Conservation (phyloP, 2,329 filamentous ascomycete genomes). For the Penicillium sp. region DNA sequence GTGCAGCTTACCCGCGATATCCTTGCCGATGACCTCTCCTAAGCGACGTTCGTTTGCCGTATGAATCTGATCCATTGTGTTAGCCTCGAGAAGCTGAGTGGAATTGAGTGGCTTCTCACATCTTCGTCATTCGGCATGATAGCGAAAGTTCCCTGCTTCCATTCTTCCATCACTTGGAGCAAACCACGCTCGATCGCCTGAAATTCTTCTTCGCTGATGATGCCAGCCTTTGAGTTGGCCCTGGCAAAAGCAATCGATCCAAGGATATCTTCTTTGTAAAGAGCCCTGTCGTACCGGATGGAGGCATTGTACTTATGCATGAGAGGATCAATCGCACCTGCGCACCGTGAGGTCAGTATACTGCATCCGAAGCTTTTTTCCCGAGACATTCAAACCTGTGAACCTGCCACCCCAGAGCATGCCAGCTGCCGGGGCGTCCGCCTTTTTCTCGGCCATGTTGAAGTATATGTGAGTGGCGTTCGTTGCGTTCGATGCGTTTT, state of each 20-base stretch:
- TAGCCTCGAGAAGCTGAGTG: not conserved
- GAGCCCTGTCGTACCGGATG: conserved; percentile 70
- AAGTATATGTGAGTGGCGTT: not conserved
- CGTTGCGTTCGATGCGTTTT: not conserved
- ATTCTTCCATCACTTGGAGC: conserved; percentile 47
- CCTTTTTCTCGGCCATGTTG: not conserved
- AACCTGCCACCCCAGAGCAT: conserved; percentile 62
- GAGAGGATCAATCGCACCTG: conserved; percentile 75
- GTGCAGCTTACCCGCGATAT: conserved; percentile 82
- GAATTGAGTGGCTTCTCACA: not conserved
- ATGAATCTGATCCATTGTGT: conserved; percentile 46
- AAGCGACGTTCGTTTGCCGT: conserved; percentile 68
- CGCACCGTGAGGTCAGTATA: conserved; percentile 2
- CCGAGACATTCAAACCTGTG: conserved; percentile 43
- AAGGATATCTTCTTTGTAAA: conserved; percentile 75
- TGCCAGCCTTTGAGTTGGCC: conserved; percentile 70
- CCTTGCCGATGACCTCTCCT: conserved; percentile 80
- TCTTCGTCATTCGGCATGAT: conserved; percentile 47
- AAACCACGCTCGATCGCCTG: conserved; percentile 68
- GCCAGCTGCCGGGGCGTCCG: not conserved
- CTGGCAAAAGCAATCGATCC: conserved; percentile 77
- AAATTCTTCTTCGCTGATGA: conserved; percentile 71
- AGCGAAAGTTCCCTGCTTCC: conserved; percentile 35
- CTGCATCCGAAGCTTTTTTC: not conserved
- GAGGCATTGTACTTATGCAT: conserved; percentile 83